Conservation (phyloP, 2,329 filamentous ascomycete genomes). For the Ceratocystiopsis minuta region DNA sequence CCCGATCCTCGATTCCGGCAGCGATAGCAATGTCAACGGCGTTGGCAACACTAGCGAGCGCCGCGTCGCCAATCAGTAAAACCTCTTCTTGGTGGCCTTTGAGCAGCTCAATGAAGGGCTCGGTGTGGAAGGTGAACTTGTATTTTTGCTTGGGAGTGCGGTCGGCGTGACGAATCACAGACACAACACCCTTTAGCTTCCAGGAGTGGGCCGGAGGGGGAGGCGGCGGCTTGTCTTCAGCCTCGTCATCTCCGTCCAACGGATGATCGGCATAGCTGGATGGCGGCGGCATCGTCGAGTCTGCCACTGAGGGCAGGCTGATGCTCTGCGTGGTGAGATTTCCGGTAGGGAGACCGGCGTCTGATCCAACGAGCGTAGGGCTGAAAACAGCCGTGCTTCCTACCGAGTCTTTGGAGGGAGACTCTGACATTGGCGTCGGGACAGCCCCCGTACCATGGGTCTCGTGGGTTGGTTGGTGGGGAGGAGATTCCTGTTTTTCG, state of each 20-base stretch:
- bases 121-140: slow-evolving; percentile 96
- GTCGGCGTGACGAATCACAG: slow-evolving; percentile 89
- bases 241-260: slow-evolving; percentile 13
- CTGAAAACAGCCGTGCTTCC: too few relatives aligned
- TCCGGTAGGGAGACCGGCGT: too few relatives aligned
- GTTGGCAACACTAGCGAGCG: slow-evolving; percentile 70
- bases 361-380: too few relatives aligned
- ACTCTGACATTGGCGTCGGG: background rate
- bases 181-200: slow-evolving; percentile 96
- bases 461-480: background rate
- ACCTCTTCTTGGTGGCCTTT: slow-evolving; percentile 96
- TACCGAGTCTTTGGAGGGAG: too few relatives aligned
- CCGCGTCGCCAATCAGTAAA: slow-evolving; percentile 77
- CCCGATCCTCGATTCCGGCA: slow-evolving; percentile 64
- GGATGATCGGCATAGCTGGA: slow-evolving; percentile 18
- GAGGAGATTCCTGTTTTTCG: slow-evolving; percentile 1
- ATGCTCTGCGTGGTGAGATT: background rate
- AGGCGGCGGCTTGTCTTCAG: slow-evolving; percentile 39
- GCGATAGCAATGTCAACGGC: slow-evolving; percentile 69
- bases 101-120: slow-evolving; percentile 84
- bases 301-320: slow-evolving; percentile 17
- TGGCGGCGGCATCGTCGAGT: slow-evolving; percentile 22
- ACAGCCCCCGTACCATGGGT: background rate
- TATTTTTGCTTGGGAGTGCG: slow-evolving; percentile 98
- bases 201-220: slow-evolving; percentile 76